Conservation (phyloP, 306 rosid species). For the Benincasa hispida region DNA sequence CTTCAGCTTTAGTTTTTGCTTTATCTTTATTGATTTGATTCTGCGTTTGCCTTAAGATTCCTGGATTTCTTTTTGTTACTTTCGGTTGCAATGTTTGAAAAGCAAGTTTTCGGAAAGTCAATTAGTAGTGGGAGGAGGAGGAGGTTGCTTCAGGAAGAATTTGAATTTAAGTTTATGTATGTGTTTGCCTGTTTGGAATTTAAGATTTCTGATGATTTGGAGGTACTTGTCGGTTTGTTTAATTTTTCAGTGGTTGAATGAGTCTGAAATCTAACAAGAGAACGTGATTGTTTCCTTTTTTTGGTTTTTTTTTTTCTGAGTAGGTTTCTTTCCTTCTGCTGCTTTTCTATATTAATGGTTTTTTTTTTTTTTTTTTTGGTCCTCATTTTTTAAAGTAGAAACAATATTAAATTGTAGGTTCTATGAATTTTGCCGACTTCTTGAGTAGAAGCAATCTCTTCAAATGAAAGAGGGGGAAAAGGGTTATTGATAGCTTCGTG, state of each 20-base stretch:
- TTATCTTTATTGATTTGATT: background rate
- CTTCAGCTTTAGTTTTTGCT: background rate
- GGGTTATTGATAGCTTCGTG: background rate
- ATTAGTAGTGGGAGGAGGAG: background rate
- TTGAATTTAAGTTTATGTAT: background rate
- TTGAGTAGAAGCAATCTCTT: slow-evolving; percentile 6
- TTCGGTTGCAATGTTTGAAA: slow-evolving; percentile 7
- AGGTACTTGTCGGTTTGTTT: background rate
- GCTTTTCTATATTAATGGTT: no score
- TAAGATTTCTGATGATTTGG: background rate
- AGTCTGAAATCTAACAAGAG: background rate
- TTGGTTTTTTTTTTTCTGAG: background rate
- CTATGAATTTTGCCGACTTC: background rate
- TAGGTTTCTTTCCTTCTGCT: no score
- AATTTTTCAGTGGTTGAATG: background rate
- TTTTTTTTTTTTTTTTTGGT: background rate
- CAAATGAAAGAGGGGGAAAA: background rate
- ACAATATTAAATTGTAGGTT: background rate
- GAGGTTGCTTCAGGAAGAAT: slow-evolving; percentile 4
- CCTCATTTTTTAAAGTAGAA: background rate
- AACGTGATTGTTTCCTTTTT: background rate
- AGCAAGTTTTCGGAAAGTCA: slow-evolving; percentile 6
- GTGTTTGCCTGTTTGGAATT: slow-evolving; percentile 3
- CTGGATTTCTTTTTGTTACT: background rate
- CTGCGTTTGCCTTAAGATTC: background rate